phyloP scores from a whole-genome alignment of 345 rosid genomes.

The Gossypium mustelinum region DNA sequence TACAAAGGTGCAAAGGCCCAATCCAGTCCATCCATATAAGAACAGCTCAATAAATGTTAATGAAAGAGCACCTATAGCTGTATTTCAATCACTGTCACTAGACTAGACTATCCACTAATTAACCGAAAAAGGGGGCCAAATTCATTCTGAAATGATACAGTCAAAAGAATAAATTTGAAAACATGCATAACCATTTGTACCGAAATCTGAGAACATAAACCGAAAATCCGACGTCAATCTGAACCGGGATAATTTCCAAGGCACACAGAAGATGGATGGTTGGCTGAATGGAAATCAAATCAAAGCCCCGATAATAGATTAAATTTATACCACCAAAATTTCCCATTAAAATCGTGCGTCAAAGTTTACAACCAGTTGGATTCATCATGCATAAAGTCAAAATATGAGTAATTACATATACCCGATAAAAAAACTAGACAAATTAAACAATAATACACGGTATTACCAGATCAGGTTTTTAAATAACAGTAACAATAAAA shows the following conservation, averaged over 20 bases:
- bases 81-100: slow-evolving; percentile 7
- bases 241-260: not conserved
- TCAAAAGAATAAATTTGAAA: not conserved
- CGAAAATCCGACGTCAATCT: not conserved
- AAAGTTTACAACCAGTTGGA: slow-evolving; percentile 1
- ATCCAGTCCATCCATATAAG: not conserved
- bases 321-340: slow-evolving; percentile 10
- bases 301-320: not conserved
- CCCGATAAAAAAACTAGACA: slow-evolving; percentile 26
- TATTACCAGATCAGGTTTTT: slow-evolving; percentile 24
- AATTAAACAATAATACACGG: slow-evolving; percentile 15
- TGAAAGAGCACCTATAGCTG: not conserved
- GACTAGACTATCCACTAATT: not conserved
- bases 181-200: not conserved
- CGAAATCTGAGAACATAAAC: slow-evolving; percentile 3
- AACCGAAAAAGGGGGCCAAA: not conserved
- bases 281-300: not conserved
- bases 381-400: slow-evolving; percentile 17
- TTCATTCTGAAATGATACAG: not conserved
- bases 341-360: slow-evolving; percentile 1
- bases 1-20: not conserved
- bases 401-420: slow-evolving; percentile 20
- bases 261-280: not conserved
- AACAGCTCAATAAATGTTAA: not conserved
- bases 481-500: not conserved